These are phyloP conservation scores for Xylariomycetidae sp. DNA, from an alignment of 2,329 filamentous ascomycete species.

Conservation along the genomic window DNA sequence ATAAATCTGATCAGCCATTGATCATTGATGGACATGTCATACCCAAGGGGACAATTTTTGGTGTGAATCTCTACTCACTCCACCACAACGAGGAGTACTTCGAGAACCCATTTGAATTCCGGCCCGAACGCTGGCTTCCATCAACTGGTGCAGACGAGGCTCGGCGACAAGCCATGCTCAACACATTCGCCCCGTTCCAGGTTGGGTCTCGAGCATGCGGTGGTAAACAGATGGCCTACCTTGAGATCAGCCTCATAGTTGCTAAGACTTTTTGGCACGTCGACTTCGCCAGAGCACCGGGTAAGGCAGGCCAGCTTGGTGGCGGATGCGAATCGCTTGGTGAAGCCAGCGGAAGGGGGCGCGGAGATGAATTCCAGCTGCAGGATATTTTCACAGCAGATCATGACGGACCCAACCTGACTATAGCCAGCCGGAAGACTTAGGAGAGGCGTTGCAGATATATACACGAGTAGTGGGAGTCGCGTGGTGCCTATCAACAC, in stretches of 20 bases:
- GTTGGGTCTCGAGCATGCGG: constrained; percentile 35
- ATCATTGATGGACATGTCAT: constrained; percentile 9
- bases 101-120: constrained; percentile 6
- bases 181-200: constrained; percentile 30
- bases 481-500: no score
- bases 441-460: no score
- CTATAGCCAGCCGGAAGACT: no score
- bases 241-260: constrained; percentile 37
- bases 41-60: constrained; percentile 8
- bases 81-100: constrained; percentile 11
- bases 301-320: no score
- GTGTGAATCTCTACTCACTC: constrained; percentile 9
- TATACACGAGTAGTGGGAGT: no score
- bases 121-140: constrained; percentile 15
- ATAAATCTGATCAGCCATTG: neutral
- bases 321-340: no score
- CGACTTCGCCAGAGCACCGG: constrained; percentile 23
- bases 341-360: neutral
- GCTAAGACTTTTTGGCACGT: constrained; percentile 37
- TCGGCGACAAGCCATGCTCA: constrained; percentile 9
- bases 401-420: neutral
- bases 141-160: constrained; percentile 1
- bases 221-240: constrained; percentile 40
- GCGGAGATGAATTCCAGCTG: neutral
- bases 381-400: neutral